A percentile compares a stretch with the other conserved stretches of the same genome.
These are phyloP conservation scores for Podospora australis DNA, from an alignment of 495 filamentous ascomycete species.

Conservation along the genomic window DNA sequence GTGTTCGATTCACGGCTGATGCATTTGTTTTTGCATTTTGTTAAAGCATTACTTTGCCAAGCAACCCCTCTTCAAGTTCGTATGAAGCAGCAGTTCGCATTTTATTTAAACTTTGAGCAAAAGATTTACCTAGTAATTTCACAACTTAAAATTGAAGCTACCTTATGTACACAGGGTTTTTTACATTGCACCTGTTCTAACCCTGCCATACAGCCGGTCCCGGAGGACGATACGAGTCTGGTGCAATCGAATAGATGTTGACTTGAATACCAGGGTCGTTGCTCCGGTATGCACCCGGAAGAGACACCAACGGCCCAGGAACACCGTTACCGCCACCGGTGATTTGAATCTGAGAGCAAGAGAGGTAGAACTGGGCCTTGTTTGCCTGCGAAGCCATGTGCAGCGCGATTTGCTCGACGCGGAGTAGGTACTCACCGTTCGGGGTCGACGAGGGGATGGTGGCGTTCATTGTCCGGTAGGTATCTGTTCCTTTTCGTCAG, in stretches of 20 bases:
- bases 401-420: slow-evolving; percentile 50
- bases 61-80: no score
- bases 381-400: slow-evolving; percentile 37
- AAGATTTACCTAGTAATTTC: no score
- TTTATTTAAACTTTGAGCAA: no score
- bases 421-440: slow-evolving; percentile 50
- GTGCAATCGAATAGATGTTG: slow-evolving; percentile 5
- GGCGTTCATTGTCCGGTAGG: slow-evolving; percentile 34
- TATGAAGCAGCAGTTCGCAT: no score
- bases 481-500: slow-evolving; percentile 19
- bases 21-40: no score
- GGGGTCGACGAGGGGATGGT: slow-evolving; percentile 40
- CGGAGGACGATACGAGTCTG: slow-evolving; percentile 33
- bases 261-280: slow-evolving; percentile 30
- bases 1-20: slow-evolving; percentile 46
- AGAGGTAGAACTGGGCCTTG: slow-evolving; percentile 37
- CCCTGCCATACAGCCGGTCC: slow-evolving; percentile 30
- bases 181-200: no score
- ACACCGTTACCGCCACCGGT: slow-evolving; percentile 31
- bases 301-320: slow-evolving; percentile 23
- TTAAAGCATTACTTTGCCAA: no score
- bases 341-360: slow-evolving; percentile 34
- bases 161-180: no score
- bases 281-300: slow-evolving; percentile 31
- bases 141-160: no score